Conservation (phyloP, 2,329 filamentous ascomycete species). For the Gnomoniopsis sp. region DNA sequence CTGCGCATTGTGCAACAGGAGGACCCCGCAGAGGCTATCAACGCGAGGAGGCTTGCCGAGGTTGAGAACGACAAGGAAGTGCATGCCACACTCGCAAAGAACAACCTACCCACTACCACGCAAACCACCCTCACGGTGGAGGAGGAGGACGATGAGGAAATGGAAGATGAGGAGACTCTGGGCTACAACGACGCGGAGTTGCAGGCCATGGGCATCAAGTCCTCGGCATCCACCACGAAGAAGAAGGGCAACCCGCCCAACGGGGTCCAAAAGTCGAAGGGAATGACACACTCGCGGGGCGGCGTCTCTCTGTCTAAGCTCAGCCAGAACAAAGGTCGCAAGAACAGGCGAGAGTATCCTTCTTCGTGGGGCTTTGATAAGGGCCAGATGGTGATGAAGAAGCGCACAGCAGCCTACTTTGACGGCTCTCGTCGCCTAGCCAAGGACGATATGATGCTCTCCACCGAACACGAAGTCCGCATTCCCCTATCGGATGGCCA, state of each 20-base stretch:
- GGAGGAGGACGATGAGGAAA: conserved; percentile 44
- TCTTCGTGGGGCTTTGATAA: conserved; percentile 89
- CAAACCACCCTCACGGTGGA: conserved; percentile 27
- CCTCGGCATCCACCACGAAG: conserved; percentile 45
- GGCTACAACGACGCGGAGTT: conserved; percentile 50
- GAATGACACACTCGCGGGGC: conserved; percentile 74
- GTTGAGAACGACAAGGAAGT: conserved; percentile 63
- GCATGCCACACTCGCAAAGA: conserved; percentile 61
- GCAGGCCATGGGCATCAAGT: conserved; percentile 37
- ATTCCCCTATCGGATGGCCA: conserved; percentile 72
- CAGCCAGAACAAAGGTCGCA: conserved; percentile 65
- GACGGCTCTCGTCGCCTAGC: conserved; percentile 83
- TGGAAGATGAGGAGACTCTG: conserved; percentile 56
- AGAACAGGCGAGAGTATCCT: conserved; percentile 91
- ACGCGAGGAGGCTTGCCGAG: conserved; percentile 62
- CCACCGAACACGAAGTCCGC: conserved; percentile 90
- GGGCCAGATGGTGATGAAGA: conserved; percentile 97
- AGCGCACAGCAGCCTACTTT: conserved; percentile 90
- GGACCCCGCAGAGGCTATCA: conserved; percentile 66
- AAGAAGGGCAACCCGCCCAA: conserved; percentile 57
- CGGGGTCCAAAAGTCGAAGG: conserved; percentile 64
- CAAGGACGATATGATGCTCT: conserved; percentile 99
- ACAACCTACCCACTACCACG: conserved; percentile 49
- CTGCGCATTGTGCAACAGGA: conserved; percentile 69
- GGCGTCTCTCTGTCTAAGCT: conserved; percentile 45